A percentile compares a stretch with the other conserved stretches of the same genome.
Evolutionary conservation across 164 flowering plant species (phyloP).

Genomic region (Cinnamomum chago): DNA sequence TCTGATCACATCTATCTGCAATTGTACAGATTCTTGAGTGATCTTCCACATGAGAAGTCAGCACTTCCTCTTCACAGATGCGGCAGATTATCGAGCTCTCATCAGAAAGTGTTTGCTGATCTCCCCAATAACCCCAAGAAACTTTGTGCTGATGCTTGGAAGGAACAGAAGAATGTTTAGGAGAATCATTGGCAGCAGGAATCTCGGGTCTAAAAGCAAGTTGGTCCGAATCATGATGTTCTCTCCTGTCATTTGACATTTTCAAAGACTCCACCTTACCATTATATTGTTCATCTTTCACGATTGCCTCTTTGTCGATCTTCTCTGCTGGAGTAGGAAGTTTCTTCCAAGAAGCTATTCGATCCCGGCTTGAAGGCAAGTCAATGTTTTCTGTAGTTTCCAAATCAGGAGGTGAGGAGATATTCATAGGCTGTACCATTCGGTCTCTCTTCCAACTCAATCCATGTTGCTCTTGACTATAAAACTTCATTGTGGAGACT

Average conservation of each 20-base stretch:
- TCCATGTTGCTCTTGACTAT: constrained; percentile 87
- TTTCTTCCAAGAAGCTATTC: constrained; percentile 89
- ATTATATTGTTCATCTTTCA: constrained; percentile 37
- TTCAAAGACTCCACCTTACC: constrained; percentile 34
- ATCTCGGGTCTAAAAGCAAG: constrained; percentile 45
- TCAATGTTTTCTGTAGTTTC: constrained; percentile 43
- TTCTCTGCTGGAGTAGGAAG: constrained; percentile 72
- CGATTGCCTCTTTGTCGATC: constrained; percentile 40
- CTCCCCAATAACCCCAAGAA: constrained; percentile 98
- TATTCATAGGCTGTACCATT: constrained; percentile 18
- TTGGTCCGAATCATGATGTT: constrained; percentile 34
- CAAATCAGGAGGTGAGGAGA: constrained; percentile 26
- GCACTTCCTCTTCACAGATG: constrained; percentile 98
- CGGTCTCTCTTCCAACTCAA: constrained; percentile 50
- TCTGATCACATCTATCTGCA: constrained; percentile 96
- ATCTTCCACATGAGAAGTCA: constrained; percentile 85
- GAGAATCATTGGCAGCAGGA: constrained; percentile 51
- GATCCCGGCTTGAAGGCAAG: constrained; percentile 52
- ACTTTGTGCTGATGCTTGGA: constrained; percentile 75
- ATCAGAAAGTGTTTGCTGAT: constrained; percentile 59
- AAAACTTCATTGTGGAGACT: constrained; percentile 27
- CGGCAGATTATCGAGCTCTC: constrained; percentile 84
- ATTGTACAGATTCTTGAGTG: constrained; percentile 94
- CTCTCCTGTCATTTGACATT: constrained; percentile 18
- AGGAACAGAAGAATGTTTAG: constrained; percentile 36